Base-by-base conservation (phyloP, 2,329 filamentous ascomycete genomes). In the Kalaharituber pfeilii region DNA sequence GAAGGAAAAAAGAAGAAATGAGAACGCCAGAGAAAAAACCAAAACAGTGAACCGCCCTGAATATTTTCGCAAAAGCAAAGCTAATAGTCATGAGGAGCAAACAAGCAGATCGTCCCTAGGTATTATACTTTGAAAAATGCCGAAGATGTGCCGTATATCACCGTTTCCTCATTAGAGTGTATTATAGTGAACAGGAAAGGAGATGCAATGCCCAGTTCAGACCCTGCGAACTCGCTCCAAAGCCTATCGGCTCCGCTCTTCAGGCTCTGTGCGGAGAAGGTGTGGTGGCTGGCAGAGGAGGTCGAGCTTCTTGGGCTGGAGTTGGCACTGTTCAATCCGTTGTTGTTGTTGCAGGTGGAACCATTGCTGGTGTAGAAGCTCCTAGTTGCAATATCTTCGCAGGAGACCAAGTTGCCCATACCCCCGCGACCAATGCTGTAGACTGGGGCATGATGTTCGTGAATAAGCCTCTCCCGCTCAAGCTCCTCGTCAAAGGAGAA, bases 401-500 rank as follows among this genome's bases (percentile, higher is more conserved):
- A 53, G 53, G 62, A 58, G 39, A 63, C 60, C 28, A 72, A 64
- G 69, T 82, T 82, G 59, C 78, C 79, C 22, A 77, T 78, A 53
- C 79, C 79, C 58, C 79, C 79, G 47, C 79, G 76, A 57, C 79
- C 79, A 60, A 81, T 75, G 67, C 79, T 73, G 69, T 76, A 77
- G 59, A 75, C 69, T 49, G 73, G 73, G 22, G 74, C 70, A 53
- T 74, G 70, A 62, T 73, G 69, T 59, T 72, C 70, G 64, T 73
- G 72, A 53, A 76, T 69, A 55, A 73, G 69, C 62, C 73, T 71
- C 63, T 77, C 74, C 59, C 74, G 72, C 62, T 72, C 68, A 62
- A 78, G 75, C 66, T 82, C 79, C 69, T 82, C 79, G 66, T 82
- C 79, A 68, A 84, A 84, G 56, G 73, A 75, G 68, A 82, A 74